Conservation (phyloP, 2,329 filamentous ascomycete species). For the Xylariaceae sp. region DNA sequence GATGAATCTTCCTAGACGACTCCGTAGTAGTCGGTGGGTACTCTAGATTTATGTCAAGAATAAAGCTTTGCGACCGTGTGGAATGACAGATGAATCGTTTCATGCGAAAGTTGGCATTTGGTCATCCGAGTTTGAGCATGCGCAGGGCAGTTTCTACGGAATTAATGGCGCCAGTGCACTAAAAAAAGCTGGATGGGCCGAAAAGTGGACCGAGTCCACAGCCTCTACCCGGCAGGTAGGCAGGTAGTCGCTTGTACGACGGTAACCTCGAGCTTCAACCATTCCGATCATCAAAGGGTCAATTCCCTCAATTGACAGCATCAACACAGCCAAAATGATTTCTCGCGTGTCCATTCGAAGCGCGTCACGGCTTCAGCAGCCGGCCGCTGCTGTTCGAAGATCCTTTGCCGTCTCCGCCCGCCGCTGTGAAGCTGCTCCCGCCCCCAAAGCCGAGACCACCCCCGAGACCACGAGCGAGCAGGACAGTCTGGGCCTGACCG, state of each 20-base stretch:
- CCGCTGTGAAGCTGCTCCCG: constrained; percentile 41
- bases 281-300: constrained; percentile 13
- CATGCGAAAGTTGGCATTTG: not conserved
- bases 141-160: not conserved
- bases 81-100: too few species aligned
- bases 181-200: too few species aligned
- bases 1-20: too few species aligned
- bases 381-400: constrained; percentile 41
- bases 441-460: constrained; percentile 39
- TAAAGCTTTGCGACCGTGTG: not conserved
- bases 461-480: constrained; percentile 42
- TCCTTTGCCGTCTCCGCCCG: constrained; percentile 47
- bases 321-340: constrained; percentile 45
- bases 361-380: constrained; percentile 41
- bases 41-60: not conserved
- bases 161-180: not conserved
- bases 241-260: not conserved
- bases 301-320: constrained; percentile 31
- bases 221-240: constrained; percentile 10
- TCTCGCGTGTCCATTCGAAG: constrained; percentile 38
- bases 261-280: constrained; percentile 9
- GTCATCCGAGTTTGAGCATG: too few species aligned
- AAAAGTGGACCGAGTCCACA: constrained; percentile 20
- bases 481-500: constrained; percentile 31
- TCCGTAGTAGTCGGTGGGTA: too few species aligned